Evolutionary conservation across 164 flowering plant genomes (phyloP).

Genomic region (grape (Vitis vinifera)): DNA sequence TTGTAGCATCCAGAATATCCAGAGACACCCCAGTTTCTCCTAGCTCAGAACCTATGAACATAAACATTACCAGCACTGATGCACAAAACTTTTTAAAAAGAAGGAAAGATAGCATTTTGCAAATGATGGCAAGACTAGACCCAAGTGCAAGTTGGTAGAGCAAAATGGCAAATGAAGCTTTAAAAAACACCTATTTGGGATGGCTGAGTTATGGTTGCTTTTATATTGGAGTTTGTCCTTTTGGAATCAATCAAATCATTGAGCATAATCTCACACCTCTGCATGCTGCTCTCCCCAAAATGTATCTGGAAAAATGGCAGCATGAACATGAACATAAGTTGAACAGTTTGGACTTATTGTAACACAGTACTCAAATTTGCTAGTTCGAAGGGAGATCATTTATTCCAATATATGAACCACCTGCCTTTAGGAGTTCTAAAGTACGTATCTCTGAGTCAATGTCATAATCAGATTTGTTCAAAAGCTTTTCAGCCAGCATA

Average conservation of each 20-base stretch:
- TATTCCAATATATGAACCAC: background rate
- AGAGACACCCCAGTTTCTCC: constrained; percentile 50
- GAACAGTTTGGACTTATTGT: no score
- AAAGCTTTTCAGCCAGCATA: constrained; percentile 96
- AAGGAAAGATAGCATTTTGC: background rate
- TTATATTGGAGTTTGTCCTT: constrained; percentile 84
- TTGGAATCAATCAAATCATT: constrained; percentile 97
- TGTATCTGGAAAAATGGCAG: constrained; percentile 59
- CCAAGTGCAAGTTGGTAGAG: background rate
- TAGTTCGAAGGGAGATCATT: background rate
- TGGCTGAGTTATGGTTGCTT: constrained; percentile 60
- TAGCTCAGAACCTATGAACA: constrained; percentile 31
- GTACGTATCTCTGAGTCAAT: constrained; percentile 92
- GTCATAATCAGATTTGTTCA: constrained; percentile 91
- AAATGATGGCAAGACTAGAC: constrained; percentile 1
- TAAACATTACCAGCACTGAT: no score
- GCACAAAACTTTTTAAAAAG: no score
- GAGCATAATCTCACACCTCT: constrained; percentile 96
- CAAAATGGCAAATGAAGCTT: background rate
- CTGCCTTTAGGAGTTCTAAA: constrained; percentile 90
- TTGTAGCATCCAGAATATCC: constrained; percentile 77
- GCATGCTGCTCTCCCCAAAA: constrained; percentile 99
- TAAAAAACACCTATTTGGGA: constrained; percentile 47
- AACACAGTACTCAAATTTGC: background rate
- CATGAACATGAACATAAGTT: background rate